A percentile compares a stretch with the other conserved stretches of the same genome.
Conservation (phyloP, 2,329 filamentous ascomycete genomes). For the Fusarium sp. region DNA sequence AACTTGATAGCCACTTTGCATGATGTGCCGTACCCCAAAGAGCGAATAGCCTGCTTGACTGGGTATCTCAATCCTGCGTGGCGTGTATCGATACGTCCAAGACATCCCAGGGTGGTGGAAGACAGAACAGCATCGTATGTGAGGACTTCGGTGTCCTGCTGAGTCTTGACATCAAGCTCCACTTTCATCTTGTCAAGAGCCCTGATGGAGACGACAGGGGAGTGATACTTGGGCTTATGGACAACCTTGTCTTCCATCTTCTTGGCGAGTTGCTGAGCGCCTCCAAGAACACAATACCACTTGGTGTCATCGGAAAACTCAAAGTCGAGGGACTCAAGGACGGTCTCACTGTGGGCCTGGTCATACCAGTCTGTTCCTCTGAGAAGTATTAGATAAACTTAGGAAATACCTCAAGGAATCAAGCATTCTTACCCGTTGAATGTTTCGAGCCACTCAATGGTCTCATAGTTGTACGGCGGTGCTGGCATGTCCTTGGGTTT, state of each 20-base stretch:
- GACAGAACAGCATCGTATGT: constrained; percentile 40
- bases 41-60: constrained; percentile 48
- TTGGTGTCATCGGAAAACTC: not conserved
- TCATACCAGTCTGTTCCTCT: constrained; percentile 45
- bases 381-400: not conserved
- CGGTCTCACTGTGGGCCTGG: constrained; percentile 32
- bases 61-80: constrained; percentile 47
- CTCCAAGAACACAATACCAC: constrained; percentile 42
- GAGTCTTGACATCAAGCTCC: constrained; percentile 9
- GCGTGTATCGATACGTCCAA: constrained; percentile 39
- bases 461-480: constrained; percentile 31
- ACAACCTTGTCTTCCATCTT: constrained; percentile 25
- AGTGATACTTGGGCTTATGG: constrained; percentile 23
- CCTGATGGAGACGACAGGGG: constrained; percentile 27
- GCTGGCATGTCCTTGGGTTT: not conserved
- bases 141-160: not conserved
- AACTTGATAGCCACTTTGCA: constrained; percentile 54
- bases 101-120: constrained; percentile 29
- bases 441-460: constrained; percentile 43
- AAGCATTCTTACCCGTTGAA: constrained; percentile 30
- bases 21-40: constrained; percentile 49
- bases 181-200: constrained; percentile 9
- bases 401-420: rapidly evolving
- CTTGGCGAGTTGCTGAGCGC: constrained; percentile 24
- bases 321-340: constrained; percentile 43